These are phyloP conservation scores for Cordyceps cicadae DNA, from an alignment of 2,329 filamentous ascomycete genomes.

Conservation along the genomic window DNA sequence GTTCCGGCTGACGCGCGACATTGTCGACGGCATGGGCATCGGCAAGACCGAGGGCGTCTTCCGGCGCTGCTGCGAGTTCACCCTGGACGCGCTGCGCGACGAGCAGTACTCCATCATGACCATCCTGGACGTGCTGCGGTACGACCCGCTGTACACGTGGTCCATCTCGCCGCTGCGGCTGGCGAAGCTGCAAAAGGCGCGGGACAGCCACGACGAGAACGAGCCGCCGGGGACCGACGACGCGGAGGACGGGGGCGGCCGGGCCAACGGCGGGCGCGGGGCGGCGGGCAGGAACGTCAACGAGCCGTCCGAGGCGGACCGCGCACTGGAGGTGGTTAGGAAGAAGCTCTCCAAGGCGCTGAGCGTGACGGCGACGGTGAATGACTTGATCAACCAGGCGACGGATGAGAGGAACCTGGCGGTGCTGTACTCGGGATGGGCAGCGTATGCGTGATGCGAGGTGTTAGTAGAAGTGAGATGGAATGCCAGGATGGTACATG, in stretches of 20 bases:
- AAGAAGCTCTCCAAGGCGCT: conserved; percentile 94
- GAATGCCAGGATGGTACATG: no score
- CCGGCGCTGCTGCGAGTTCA: conserved; percentile 96
- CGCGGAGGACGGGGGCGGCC: conserved; percentile 27
- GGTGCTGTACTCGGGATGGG: conserved; percentile 66
- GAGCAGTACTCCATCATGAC: conserved; percentile 98
- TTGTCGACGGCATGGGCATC: conserved; percentile 95
- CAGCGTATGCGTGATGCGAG: conserved; percentile 28
- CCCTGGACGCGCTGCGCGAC: conserved; percentile 85
- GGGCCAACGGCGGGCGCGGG: conserved; percentile 17
- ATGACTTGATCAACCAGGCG: conserved; percentile 92
- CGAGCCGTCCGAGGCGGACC: conserved; percentile 68
- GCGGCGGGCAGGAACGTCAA: conserved; percentile 32
- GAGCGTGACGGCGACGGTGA: conserved; percentile 91
- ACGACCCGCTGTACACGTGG: conserved; percentile 96
- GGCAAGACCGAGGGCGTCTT: conserved; percentile 94
- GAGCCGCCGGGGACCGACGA: conserved; percentile 25
- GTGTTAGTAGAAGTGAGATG: no score
- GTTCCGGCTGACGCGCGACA: conserved; percentile 86
- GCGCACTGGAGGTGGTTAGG: conserved; percentile 83
- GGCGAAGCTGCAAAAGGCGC: conserved; percentile 55
- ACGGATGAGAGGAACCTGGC: conserved; percentile 89
- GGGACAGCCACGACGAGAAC: conserved; percentile 38
- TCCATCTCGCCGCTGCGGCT: conserved; percentile 66
- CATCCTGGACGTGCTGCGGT: conserved; percentile 92